Conservation (phyloP, 257 asterid species). For the Nicotiana knightiana region DNA sequence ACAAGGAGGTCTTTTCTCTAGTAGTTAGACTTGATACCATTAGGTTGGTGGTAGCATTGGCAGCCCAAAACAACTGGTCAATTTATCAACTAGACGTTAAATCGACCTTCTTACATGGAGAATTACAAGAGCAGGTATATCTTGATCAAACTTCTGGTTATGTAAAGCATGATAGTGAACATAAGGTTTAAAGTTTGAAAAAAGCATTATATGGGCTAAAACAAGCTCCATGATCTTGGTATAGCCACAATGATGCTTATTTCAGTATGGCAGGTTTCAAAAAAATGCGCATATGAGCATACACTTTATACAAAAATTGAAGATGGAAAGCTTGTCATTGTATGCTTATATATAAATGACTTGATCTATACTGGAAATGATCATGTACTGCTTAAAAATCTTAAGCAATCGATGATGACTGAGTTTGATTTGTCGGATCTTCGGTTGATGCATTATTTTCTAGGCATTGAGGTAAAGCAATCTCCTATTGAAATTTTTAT, state of each 20-base stretch:
- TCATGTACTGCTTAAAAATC: background rate
- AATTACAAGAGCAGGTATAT: background rate
- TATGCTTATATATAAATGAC: conserved; percentile 10
- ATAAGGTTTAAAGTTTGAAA: background rate
- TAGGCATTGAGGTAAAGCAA: background rate
- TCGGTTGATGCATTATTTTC: background rate
- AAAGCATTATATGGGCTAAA: background rate
- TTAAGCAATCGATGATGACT: background rate
- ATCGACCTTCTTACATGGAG: background rate
- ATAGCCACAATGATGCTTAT: background rate
- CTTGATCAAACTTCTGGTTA: background rate
- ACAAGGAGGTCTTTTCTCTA: background rate
- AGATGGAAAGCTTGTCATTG: conserved; percentile 3
- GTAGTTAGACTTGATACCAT: background rate
- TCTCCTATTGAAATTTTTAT: background rate
- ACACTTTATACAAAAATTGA: background rate
- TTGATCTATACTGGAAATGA: background rate
- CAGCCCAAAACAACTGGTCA: background rate
- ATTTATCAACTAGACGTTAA: background rate
- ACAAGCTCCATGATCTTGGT: conserved; percentile 11
- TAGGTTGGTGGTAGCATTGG: background rate
- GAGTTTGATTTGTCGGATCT: background rate
- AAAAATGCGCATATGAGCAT: background rate
- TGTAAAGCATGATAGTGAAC: background rate
- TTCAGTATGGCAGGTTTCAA: background rate